Evolutionary conservation across 306 rosid species (phyloP), one percentile per base, ranked within the genome.

Genomic region (Delonix regia): DNA sequence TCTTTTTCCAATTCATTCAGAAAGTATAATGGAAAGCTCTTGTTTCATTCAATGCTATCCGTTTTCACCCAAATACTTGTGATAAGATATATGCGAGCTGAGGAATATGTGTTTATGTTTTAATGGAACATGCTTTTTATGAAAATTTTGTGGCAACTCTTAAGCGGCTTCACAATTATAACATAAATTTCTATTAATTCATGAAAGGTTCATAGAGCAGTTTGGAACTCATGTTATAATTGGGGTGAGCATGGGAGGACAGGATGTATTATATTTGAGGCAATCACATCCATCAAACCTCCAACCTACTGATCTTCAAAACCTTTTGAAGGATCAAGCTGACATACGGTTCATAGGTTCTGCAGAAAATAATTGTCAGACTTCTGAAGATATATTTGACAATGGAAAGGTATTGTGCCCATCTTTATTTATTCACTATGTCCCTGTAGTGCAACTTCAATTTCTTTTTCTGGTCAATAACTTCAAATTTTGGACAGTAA

Each of bases 221-320:
- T 93, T 88, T 70, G 98, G 98, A 80, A 93, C 98, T 74, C 97
- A 93, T 80, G 87, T 93, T 71, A 83, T 93, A 72, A 92, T 87
- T 77, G 95, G 98, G 52, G 90, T 93, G 75, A 90, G 87, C 89
- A 93, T 93, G 93, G 98, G 98, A 74, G 98, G 97, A 74, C 91
- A 91, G 85, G 95, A 93, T 85, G 93, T 91, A 71, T 77, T 93
- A 75, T 93, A 88, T 74, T 73, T 91, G 88, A 91, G 92, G 80
- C 95, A 93, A 80, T 91, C 85, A 81, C 90, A 84, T 83, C 71
- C 93, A 66, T 87, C 97, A 38, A 75, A 83, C 81, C 85, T 89
- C 68, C 89, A 88, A 80, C 89, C 89, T 18, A 73, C 87, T 27
- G 88, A 86, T 74, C 88, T 91, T 67, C 98, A 87, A 72, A 88